Conservation (phyloP, 2,329 filamentous ascomycete species). For the Ascochyta rabiei region DNA sequence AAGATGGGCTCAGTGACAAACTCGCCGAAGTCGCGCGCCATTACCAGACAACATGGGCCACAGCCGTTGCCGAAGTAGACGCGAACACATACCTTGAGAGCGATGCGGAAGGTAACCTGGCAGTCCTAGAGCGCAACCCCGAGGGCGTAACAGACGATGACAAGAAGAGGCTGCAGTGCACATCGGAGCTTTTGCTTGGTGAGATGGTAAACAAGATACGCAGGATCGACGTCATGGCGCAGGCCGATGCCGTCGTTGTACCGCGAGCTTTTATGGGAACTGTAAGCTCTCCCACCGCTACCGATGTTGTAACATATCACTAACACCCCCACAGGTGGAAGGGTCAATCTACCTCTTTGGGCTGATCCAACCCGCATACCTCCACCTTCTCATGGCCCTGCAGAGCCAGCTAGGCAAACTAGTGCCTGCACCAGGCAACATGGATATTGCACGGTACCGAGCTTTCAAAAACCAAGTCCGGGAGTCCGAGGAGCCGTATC, state of each 20-base stretch:
- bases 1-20: conserved; percentile 63
- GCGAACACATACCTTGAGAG: conserved; percentile 79
- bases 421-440: conserved; percentile 71
- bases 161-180: conserved; percentile 70
- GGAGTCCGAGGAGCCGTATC: conserved; percentile 75
- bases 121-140: conserved; percentile 76
- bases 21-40: conserved; percentile 80
- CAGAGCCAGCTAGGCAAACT: conserved; percentile 72
- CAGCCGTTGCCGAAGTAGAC: conserved; percentile 74
- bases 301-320: background rate
- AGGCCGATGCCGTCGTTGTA: conserved; percentile 69
- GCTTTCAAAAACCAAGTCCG: conserved; percentile 76
- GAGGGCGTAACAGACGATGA: conserved; percentile 78
- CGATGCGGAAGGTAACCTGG: conserved; percentile 86
- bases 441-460: conserved; percentile 81
- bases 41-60: conserved; percentile 81
- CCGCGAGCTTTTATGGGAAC: conserved; percentile 89
- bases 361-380: conserved; percentile 72
- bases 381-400: conserved; percentile 81
- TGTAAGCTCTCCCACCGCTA: conserved; percentile 58
- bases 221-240: conserved; percentile 70
- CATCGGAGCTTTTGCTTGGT: conserved; percentile 82
- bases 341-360: conserved; percentile 91
- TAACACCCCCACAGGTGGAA: conserved; percentile 67
- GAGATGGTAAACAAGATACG: conserved; percentile 93